Conservation (phyloP, 495 filamentous ascomycete genomes). For the Hypomontagnella submonticulosa region DNA sequence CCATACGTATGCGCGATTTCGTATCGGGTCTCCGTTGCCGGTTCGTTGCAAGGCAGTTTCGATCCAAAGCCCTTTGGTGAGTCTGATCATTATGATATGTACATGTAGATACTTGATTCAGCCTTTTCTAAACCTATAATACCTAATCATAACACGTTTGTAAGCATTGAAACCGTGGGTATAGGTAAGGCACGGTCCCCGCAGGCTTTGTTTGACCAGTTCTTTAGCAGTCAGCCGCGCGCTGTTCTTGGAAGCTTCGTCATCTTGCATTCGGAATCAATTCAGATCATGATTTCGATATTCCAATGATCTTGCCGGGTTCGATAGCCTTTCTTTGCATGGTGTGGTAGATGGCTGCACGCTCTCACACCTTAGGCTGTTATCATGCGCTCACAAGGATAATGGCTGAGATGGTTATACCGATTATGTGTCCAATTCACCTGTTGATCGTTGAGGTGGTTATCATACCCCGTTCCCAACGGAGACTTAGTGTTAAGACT, state of each 20-base stretch:
- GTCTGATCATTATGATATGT: slow-evolving; percentile 1
- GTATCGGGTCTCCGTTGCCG: background rate
- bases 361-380: too few species aligned
- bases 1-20: background rate
- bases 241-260: slow-evolving; percentile 4
- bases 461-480: too few species aligned
- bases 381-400: too few species aligned
- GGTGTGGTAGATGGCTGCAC: too few species aligned
- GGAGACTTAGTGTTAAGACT: too few species aligned
- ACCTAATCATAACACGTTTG: too few species aligned
- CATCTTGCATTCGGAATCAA: slow-evolving; percentile 16
- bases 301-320: background rate
- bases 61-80: background rate
- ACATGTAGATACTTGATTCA: background rate
- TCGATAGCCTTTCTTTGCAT: background rate
- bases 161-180: background rate
- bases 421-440: too few species aligned
- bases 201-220: background rate
- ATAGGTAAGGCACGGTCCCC: slow-evolving; percentile 1
- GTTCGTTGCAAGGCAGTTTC: background rate
- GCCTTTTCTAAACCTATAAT: slow-evolving; percentile 4
- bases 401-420: too few species aligned
- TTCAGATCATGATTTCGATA: slow-evolving; percentile 2
- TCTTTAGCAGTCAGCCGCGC: slow-evolving; percentile 10
- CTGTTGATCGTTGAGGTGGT: too few species aligned